Conservation (phyloP, 805 yeast species). For the Saturnispora quitensis region DNA sequence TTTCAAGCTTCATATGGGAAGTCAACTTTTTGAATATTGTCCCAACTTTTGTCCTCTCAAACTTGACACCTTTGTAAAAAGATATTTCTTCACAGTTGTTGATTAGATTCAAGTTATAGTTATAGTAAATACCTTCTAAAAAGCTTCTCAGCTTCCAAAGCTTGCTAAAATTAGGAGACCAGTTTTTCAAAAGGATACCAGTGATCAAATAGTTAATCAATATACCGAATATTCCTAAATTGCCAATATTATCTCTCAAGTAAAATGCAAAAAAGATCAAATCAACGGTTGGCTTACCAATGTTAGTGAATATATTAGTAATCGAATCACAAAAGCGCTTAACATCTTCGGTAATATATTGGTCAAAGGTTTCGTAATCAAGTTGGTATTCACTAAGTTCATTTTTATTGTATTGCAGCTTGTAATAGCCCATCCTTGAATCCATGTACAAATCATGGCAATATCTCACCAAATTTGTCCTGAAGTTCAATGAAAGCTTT, state of each 20-base stretch:
- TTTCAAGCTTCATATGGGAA: conserved; percentile 26
- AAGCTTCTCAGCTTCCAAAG: conserved; percentile 64
- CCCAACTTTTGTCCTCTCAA: conserved; percentile 62
- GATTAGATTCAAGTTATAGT: conserved; percentile 75
- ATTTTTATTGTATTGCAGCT: conserved; percentile 52
- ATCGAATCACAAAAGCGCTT: conserved; percentile 72
- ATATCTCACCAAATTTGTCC: conserved; percentile 76
- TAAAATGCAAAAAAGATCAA: conserved; percentile 76
- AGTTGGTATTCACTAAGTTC: conserved; percentile 25
- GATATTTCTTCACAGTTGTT: conserved; percentile 91
- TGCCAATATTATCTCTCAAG: conserved; percentile 76
- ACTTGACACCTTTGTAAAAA: conserved; percentile 77
- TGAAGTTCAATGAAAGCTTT: conserved; percentile 69
- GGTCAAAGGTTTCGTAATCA: conserved; percentile 62
- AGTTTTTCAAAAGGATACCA: conserved; percentile 59
- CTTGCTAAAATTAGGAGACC: conserved; percentile 80
- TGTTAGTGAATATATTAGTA: conserved; percentile 73
- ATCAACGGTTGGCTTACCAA: conserved; percentile 90
- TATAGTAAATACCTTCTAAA: conserved; percentile 83
- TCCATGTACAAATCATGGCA: conserved; percentile 87
- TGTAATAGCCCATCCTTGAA: conserved; percentile 72
- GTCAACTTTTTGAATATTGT: conserved; percentile 49
- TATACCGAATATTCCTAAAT: conserved; percentile 76
- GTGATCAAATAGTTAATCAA: conserved; percentile 73
- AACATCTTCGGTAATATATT: conserved; percentile 79